A percentile compares a stretch with the other conserved stretches of the same genome.
These are phyloP conservation scores for Tilletia walkeri DNA, from an alignment of 1,284 basidiomycete genomes.

Conservation along the genomic window DNA sequence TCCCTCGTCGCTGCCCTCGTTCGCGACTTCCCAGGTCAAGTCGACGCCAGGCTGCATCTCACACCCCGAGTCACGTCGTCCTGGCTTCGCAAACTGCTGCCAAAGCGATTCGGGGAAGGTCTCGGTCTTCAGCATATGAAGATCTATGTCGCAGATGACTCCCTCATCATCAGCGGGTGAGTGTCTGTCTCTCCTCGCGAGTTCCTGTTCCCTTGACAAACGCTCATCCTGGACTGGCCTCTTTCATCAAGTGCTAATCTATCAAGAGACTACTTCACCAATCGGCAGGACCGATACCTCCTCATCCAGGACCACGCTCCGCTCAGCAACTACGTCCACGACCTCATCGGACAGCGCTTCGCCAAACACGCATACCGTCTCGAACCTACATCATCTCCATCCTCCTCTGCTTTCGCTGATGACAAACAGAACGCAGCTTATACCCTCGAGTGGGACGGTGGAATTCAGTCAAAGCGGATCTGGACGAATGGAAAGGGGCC, in stretches of 20 bases:
- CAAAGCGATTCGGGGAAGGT: constrained; percentile 92
- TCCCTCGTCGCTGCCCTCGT: constrained; percentile 51
- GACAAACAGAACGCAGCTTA: constrained; percentile 23
- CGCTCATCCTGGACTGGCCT: background rate
- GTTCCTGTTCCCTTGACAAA: background rate
- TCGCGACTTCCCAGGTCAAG: constrained; percentile 66
- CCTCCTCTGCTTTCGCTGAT: background rate
- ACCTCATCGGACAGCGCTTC: constrained; percentile 68
- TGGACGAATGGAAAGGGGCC: background rate
- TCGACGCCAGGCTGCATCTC: constrained; percentile 70
- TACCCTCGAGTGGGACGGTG: constrained; percentile 45
- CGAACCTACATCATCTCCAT: constrained; percentile 9
- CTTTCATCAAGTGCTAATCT: constrained; percentile 76
- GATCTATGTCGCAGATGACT: constrained; percentile 87
- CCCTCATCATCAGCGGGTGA: constrained; percentile 88
- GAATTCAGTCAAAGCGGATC: constrained; percentile 17
- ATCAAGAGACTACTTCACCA: constrained; percentile 87
- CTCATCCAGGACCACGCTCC: constrained; percentile 67
- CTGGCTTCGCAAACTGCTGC: constrained; percentile 72
- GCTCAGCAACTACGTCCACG: constrained; percentile 78
- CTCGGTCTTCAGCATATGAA: constrained; percentile 99
- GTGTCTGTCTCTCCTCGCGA: constrained; percentile 50
- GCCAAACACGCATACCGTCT: constrained; percentile 70
- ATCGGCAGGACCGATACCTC: constrained; percentile 91
- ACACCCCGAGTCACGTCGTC: constrained; percentile 76